A percentile compares a stretch with the other conserved stretches of the same genome.
These are phyloP conservation scores for Salix koriyanagi DNA, from an alignment of 345 rosid genomes.

Conservation along the genomic window DNA sequence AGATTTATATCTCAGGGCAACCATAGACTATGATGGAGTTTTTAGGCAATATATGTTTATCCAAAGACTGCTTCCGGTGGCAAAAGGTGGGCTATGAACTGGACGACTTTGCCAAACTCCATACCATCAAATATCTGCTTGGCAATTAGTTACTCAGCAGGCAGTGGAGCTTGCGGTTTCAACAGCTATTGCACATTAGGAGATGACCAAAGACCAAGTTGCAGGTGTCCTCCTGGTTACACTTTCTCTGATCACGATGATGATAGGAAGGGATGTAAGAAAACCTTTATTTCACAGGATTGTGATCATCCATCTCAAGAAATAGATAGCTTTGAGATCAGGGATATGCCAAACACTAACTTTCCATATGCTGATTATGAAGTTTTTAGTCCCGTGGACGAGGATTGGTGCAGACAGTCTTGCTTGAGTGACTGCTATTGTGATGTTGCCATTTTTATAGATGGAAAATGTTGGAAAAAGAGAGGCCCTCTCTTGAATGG, in stretches of 20 bases:
- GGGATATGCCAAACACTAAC: no score
- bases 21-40: constrained; percentile 51
- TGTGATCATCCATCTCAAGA: constrained; percentile 26
- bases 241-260: constrained; percentile 25
- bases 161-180: constrained; percentile 56
- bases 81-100: constrained; percentile 23
- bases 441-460: constrained; percentile 33
- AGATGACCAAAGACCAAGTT: constrained; percentile 34
- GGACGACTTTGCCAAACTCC: constrained; percentile 22
- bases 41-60: constrained; percentile 50
- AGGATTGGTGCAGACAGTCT: neutral
- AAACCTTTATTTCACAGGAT: constrained; percentile 28
- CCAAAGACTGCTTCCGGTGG: constrained; percentile 27
- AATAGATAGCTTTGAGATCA: neutral
- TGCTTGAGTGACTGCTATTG: constrained; percentile 61
- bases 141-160: neutral
- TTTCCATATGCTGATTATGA: no score
- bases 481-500: constrained; percentile 44
- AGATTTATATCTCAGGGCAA: constrained; percentile 42
- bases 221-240: constrained; percentile 27
- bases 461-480: constrained; percentile 44
- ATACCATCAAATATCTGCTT: constrained; percentile 41
- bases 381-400: rapidly evolving
- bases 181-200: constrained; percentile 46
- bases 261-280: constrained; percentile 38